phyloP scores from a whole-genome alignment of 176 grass and related monocot species.

The Zizania latifolia region DNA sequence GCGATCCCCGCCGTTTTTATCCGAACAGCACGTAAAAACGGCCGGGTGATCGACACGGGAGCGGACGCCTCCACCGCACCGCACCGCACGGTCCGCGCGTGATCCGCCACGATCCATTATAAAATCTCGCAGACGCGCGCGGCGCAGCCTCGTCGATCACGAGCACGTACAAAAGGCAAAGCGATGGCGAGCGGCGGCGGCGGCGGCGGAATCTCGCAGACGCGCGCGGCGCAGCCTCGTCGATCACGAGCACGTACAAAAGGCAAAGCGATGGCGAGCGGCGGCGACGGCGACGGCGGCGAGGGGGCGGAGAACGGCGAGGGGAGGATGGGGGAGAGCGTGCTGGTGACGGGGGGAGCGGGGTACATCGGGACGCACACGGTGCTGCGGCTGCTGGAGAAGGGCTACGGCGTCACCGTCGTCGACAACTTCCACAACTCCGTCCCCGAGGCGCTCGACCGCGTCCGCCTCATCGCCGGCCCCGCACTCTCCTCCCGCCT shows the following conservation, averaged over 20 bases:
- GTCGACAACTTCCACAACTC: conserved; percentile 98
- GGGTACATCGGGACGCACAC: conserved; percentile 97
- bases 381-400: conserved; percentile 68
- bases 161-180: too few species aligned
- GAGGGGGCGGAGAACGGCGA: neutral
- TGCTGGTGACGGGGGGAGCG: conserved; percentile 85
- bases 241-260: too few species aligned
- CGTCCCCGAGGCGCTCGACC: conserved; percentile 70
- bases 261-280: conserved; percentile 25
- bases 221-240: neutral
- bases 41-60: neutral
- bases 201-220: too few species aligned
- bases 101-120: neutral
- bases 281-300: neutral
- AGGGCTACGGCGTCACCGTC: conserved; percentile 58
- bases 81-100: neutral
- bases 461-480: conserved; percentile 72
- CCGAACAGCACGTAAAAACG: neutral
- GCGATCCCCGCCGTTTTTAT: neutral
- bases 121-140: neutral
- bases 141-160: too few species aligned
- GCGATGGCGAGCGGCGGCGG: too few species aligned
- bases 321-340: conserved; percentile 12
- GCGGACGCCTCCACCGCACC: neutral
- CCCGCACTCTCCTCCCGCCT: conserved; percentile 54